Percentiles rank a stretch among this genome's conserved stretches.
Evolutionary conservation across 192 early-diverging fungal genomes (phyloP).

Genomic region (Backusella westeae): DNA sequence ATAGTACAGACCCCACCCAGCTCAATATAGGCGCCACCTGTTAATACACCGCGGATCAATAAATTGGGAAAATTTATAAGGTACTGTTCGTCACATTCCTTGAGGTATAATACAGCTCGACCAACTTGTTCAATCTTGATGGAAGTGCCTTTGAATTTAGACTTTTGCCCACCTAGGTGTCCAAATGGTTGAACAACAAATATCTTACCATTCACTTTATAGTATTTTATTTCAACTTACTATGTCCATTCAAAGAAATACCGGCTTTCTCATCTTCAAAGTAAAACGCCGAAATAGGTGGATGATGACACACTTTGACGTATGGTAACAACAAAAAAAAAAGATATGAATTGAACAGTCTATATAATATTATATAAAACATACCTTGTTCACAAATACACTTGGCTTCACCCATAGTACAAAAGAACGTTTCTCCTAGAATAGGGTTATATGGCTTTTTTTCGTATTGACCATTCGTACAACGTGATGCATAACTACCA

Average conservation of each 20-base stretch:
- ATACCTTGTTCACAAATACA: slow-evolving; percentile 61
- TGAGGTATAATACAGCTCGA: slow-evolving; percentile 53
- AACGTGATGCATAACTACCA: slow-evolving; percentile 73
- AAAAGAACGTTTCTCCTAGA: slow-evolving; percentile 63
- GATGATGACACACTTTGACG: slow-evolving; percentile 62
- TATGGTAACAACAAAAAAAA: not conserved
- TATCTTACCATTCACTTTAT: slow-evolving; percentile 26
- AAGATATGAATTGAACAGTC: not conserved
- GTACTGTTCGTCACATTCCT: slow-evolving; percentile 54
- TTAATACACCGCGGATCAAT: slow-evolving; percentile 58
- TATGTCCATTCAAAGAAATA: slow-evolving; percentile 63
- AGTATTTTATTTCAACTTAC: slow-evolving; percentile 23
- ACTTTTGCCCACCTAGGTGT: slow-evolving; percentile 45
- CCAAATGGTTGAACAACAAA: not conserved
- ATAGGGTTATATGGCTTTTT: slow-evolving; percentile 72
- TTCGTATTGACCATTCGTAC: slow-evolving; percentile 63
- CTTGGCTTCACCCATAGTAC: slow-evolving; percentile 51
- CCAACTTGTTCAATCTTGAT: slow-evolving; percentile 69
- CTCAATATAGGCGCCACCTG: slow-evolving; percentile 64
- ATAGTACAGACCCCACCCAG: slow-evolving; percentile 59
- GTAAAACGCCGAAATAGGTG: slow-evolving; percentile 68
- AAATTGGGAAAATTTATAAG: slow-evolving; percentile 58
- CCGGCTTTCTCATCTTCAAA: slow-evolving; percentile 63
- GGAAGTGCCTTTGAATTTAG: slow-evolving; percentile 63
- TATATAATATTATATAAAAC: not conserved